Conservation (phyloP, 1,284 basidiomycete genomes). For the Taiwanofungus camphoratus region DNA sequence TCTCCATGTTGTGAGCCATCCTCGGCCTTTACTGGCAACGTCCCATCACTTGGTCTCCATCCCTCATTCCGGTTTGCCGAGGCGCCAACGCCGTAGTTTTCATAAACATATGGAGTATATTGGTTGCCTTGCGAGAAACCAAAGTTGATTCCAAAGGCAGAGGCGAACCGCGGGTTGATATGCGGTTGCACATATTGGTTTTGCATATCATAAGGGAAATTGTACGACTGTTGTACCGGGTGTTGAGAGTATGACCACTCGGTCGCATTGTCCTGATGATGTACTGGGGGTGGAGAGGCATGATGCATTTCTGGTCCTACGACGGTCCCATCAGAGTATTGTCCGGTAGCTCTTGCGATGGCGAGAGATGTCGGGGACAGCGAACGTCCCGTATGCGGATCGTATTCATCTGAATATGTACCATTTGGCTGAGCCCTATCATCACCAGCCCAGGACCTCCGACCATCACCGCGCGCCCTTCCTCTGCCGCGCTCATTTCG, state of each 20-base stretch:
- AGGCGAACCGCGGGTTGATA: constrained; percentile 71
- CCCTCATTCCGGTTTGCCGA: too few species aligned
- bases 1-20: too few species aligned
- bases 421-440: constrained; percentile 6
- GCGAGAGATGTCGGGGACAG: constrained; percentile 43
- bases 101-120: constrained; percentile 13
- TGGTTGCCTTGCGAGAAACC: constrained; percentile 15
- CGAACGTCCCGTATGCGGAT: constrained; percentile 27
- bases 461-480: constrained; percentile 28
- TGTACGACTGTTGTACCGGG: constrained; percentile 17
- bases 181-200: constrained; percentile 65
- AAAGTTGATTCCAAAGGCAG: constrained; percentile 44
- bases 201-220: constrained; percentile 19
- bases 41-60: too few species aligned
- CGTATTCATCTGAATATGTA: constrained; percentile 24
- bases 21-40: too few species aligned
- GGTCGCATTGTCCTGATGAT: constrained; percentile 5
- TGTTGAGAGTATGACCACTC: constrained; percentile 21
- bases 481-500: constrained; percentile 32
- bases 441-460: constrained; percentile 11
- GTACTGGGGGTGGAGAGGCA: constrained; percentile 10
- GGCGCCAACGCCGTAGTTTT: background rate
- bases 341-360: constrained; percentile 42
- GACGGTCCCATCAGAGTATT: constrained; percentile 27
- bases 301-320: constrained; percentile 11